Evolutionary conservation across 2,329 filamentous ascomycete genomes (phyloP).

Genomic region (Coniochaeta pulveracea): DNA sequence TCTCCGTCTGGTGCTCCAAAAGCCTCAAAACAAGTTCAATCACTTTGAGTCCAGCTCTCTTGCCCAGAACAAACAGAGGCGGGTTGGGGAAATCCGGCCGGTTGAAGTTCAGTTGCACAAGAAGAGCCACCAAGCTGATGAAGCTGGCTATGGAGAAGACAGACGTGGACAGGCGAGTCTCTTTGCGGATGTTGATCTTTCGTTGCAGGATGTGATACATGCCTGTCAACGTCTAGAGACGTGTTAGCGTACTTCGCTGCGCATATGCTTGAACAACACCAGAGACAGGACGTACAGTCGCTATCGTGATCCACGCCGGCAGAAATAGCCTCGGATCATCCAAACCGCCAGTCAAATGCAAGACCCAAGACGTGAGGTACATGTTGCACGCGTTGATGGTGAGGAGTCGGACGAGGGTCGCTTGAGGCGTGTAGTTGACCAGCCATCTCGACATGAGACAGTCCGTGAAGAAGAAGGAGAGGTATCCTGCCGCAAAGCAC

Average conservation of each 20-base stretch:
- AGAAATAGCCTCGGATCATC: constrained; percentile 60
- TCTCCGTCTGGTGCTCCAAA: too few species aligned
- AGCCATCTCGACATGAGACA: constrained; percentile 82
- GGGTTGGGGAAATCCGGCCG: too few species aligned
- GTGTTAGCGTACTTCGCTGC: constrained; percentile 3
- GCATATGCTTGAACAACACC: too few species aligned
- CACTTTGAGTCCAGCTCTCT: too few species aligned
- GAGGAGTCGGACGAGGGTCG: constrained; percentile 68
- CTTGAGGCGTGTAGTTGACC: constrained; percentile 71
- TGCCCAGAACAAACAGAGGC: too few species aligned
- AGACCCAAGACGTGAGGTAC: constrained; percentile 62
- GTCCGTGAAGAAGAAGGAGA: constrained; percentile 76
- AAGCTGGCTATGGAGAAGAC: constrained; percentile 69
- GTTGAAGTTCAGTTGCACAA: too few species aligned
- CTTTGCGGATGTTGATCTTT: constrained; percentile 68
- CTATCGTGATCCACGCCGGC: constrained; percentile 69
- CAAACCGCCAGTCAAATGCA: constrained; percentile 54
- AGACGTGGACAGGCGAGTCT: constrained; percentile 66
- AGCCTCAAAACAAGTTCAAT: too few species aligned
- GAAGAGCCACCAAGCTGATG: constrained; percentile 59
- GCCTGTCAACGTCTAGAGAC: constrained; percentile 63
- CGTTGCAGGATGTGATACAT: constrained; percentile 69
- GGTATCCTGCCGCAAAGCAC: constrained; percentile 67
- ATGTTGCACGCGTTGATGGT: constrained; percentile 65
- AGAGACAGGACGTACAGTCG: constrained; percentile 46